Conservation (phyloP, 2,329 filamentous ascomycete genomes). For the Trichocomaceae sp. region DNA sequence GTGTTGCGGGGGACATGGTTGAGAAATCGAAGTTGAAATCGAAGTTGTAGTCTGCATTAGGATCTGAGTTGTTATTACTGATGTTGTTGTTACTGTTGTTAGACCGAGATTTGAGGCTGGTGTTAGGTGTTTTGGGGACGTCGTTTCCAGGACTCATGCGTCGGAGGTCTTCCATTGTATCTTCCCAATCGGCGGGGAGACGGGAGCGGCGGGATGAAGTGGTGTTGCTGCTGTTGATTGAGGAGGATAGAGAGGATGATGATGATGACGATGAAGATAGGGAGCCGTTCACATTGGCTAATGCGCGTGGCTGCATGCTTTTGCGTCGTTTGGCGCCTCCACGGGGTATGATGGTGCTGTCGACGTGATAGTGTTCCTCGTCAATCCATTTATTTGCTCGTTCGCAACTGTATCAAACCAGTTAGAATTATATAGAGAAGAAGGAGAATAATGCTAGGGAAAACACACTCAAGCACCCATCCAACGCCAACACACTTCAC, state of each 20-base stretch:
- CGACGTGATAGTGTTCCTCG: conserved; percentile 62
- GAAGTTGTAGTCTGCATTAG: conserved; percentile 11
- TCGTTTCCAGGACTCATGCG: conserved; percentile 31
- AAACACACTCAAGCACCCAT: conserved; percentile 78
- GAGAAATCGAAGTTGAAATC: conserved; percentile 31
- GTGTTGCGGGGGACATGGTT: conserved; percentile 41
- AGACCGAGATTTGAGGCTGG: neutral
- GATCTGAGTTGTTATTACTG: neutral
- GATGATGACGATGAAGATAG: conserved; percentile 28
- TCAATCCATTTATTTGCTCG: conserved; percentile 70
- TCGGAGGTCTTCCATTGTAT: conserved; percentile 24
- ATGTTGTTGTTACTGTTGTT: neutral
- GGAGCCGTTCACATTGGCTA: conserved; percentile 63
- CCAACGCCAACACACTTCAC: conserved; percentile 81
- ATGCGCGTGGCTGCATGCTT: conserved; percentile 69
- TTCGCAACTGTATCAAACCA: conserved; percentile 54
- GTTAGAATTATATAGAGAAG: conserved; percentile 14
- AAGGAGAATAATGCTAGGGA: neutral
- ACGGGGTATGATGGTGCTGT: conserved; percentile 60
- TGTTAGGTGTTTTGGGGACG: conserved; percentile 28
- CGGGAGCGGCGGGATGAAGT: conserved; percentile 24
- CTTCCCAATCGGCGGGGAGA: conserved; percentile 18
- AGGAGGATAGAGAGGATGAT: neutral
- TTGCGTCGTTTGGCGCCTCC: conserved; percentile 67
- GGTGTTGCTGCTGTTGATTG: neutral